Percentiles rank a stretch among this genome's conserved stretches.
Evolutionary conservation across 306 rosid genomes (phyloP).

Genomic region (Dalbergia cultrata): DNA sequence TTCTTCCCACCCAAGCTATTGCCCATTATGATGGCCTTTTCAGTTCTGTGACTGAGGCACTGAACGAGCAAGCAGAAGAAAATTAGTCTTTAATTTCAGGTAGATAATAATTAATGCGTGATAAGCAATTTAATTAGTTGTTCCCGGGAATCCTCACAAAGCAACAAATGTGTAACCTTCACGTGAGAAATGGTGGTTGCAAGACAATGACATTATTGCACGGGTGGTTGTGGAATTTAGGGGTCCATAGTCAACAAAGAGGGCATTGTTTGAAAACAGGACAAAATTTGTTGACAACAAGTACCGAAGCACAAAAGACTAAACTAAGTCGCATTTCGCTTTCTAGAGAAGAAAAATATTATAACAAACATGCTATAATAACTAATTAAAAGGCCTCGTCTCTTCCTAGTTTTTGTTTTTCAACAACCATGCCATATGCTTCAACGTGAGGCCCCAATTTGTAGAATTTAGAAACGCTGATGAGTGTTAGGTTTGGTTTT

Average conservation of each 20-base stretch:
- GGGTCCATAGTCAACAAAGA: constrained; percentile 67
- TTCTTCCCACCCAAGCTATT: constrained; percentile 75
- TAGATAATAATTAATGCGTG: neutral
- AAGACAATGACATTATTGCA: constrained; percentile 45
- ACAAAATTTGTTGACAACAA: constrained; percentile 41
- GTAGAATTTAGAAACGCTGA: neutral
- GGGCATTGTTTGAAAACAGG: constrained; percentile 59
- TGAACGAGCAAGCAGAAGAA: constrained; percentile 6
- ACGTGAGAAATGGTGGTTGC: constrained; percentile 47
- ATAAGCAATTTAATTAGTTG: neutral
- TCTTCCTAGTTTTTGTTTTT: neutral
- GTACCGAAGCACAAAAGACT: constrained; percentile 1
- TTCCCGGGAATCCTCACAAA: constrained; percentile 37
- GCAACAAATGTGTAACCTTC: constrained; percentile 26
- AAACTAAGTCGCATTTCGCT: constrained; percentile 51
- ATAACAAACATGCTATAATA: neutral
- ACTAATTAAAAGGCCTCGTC: neutral
- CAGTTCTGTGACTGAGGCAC: neutral
- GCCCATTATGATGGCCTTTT: constrained; percentile 62
- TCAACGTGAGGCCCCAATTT: constrained; percentile 21
- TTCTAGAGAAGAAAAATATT: neutral
- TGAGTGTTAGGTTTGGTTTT: constrained; percentile 31
- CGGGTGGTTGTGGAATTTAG: constrained; percentile 50
- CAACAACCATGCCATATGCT: constrained; percentile 46
- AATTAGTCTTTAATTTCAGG: neutral